phyloP scores from a whole-genome alignment of 257 asterid species.

The Przewalskia tangutica region DNA sequence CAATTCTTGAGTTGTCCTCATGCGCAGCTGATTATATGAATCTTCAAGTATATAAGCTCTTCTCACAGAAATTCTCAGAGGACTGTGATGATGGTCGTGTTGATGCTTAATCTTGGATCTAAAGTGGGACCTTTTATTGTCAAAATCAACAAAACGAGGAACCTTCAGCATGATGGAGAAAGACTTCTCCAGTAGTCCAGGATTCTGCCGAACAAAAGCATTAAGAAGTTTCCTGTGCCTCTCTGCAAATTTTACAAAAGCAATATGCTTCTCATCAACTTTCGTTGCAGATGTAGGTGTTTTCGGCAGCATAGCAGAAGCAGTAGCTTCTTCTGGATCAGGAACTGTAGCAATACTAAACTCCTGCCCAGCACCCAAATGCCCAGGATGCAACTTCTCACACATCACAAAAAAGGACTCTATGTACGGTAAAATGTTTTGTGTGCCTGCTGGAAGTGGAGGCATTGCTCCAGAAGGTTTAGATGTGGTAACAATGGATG shows the following conservation, averaged over 20 bases:
- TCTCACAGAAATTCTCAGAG: conserved; percentile 80
- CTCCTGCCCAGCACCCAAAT: conserved; percentile 43
- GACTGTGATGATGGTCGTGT: conserved; percentile 84
- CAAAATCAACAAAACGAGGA: conserved; percentile 91
- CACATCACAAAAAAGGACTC: conserved; percentile 90
- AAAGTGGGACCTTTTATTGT: conserved; percentile 84
- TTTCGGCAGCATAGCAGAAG: conserved; percentile 55
- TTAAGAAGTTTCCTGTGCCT: conserved; percentile 85
- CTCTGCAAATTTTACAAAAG: conserved; percentile 79
- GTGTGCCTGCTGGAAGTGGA: conserved; percentile 89
- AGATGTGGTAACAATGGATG: conserved; percentile 28
- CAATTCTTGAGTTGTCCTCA: conserved; percentile 82
- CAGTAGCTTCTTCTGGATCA: conserved; percentile 63
- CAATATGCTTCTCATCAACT: conserved; percentile 66
- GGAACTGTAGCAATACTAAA: conserved; percentile 34
- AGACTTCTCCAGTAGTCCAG: conserved; percentile 91
- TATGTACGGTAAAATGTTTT: conserved; percentile 80
- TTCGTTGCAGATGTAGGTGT: conserved; percentile 35
- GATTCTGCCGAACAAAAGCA: conserved; percentile 84
- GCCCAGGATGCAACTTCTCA: conserved; percentile 84
- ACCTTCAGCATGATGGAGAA: conserved; percentile 92
- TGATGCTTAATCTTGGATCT: conserved; percentile 92
- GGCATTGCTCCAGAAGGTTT: conserved; percentile 58
- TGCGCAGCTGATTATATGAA: conserved; percentile 77
- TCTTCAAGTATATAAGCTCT: conserved; percentile 95